Percentiles rank a stretch among this genome's conserved stretches.
Conservation (phyloP, 176 grass and related monocot genomes). For the Triticum dicoccoides region DNA sequence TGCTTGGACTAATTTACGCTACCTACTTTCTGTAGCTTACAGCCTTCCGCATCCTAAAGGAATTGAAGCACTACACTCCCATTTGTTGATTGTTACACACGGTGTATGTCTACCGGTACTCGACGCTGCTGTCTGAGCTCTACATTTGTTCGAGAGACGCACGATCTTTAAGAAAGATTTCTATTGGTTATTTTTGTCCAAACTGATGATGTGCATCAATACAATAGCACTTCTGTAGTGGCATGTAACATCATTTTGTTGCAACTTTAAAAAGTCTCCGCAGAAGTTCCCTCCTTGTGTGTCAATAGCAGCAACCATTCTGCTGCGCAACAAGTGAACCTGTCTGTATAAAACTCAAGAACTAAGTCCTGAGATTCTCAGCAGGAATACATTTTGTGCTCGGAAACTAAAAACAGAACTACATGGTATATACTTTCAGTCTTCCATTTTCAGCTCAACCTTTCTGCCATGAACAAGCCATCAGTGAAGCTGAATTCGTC, state of each 20-base stretch:
- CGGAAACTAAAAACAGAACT: background rate
- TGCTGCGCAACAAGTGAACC: background rate
- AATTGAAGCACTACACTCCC: background rate
- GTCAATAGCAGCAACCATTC: background rate
- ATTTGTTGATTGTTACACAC: constrained; percentile 21
- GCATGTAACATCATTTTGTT: background rate
- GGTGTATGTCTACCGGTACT: background rate
- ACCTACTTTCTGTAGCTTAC: constrained; percentile 9
- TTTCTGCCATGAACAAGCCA: background rate
- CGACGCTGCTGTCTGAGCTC: background rate
- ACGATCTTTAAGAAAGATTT: background rate
- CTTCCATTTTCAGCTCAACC: background rate
- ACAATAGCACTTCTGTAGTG: background rate
- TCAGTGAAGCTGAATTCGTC: background rate
- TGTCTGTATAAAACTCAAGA: background rate
- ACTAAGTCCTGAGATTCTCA: background rate
- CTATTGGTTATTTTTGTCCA: background rate
- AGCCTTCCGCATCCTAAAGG: background rate
- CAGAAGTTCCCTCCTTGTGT: background rate
- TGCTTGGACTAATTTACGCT: background rate
- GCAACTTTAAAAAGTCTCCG: background rate
- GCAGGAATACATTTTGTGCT: background rate
- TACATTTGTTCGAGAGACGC: background rate
- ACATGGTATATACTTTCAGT: background rate
- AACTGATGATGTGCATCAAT: background rate